phyloP scores from a whole-genome alignment of 805 yeast genomes.

The Pichia membranifaciens region DNA sequence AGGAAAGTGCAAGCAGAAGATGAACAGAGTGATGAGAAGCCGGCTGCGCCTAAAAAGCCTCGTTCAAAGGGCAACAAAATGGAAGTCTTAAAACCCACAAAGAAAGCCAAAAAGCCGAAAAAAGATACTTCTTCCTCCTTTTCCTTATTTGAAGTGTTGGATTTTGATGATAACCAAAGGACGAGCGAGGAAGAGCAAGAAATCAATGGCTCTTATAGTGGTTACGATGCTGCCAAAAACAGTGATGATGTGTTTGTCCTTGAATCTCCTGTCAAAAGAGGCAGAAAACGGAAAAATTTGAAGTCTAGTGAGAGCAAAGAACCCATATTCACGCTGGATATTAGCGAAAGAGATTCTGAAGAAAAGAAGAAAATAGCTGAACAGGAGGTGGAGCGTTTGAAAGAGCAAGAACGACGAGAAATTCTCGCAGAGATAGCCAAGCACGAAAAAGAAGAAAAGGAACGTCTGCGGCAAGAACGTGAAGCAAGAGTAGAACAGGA shows the following conservation, averaged over 20 bases:
- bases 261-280: slow-evolving; percentile 12
- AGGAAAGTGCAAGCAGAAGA: background rate
- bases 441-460: slow-evolving; percentile 23
- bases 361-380: background rate
- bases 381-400: background rate
- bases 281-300: background rate
- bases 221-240: background rate
- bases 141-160: slow-evolving; percentile 14
- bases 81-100: background rate
- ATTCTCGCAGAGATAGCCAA: slow-evolving; percentile 23
- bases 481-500: slow-evolving; percentile 16
- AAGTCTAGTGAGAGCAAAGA: background rate
- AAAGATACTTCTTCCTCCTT: slow-evolving; percentile 1
- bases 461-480: slow-evolving; percentile 11
- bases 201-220: background rate
- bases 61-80: background rate
- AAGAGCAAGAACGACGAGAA: slow-evolving; percentile 22
- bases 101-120: background rate
- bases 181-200: background rate
- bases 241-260: slow-evolving; percentile 11
- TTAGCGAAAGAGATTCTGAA: background rate
- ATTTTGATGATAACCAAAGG: slow-evolving; percentile 4
- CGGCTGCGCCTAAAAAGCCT: background rate
- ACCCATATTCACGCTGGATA: background rate
- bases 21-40: background rate